Base-by-base conservation (phyloP, 116 monocot genomes). In the Papilionanthe hybrid region DNA sequence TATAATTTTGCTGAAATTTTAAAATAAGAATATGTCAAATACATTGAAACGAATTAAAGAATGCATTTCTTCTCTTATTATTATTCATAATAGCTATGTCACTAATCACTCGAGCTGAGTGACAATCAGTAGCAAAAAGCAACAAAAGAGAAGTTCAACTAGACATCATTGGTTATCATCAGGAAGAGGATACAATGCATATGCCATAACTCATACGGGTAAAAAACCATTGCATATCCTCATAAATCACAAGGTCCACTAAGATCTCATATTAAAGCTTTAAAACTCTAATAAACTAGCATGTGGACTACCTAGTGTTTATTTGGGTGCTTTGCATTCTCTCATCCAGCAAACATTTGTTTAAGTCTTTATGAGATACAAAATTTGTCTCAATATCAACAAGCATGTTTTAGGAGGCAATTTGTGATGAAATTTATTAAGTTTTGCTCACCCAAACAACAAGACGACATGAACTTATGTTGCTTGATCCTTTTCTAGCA, bases 1-100 rank as follows among this genome's bases (percentile, higher is more conserved):
- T 90, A 83, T 93, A 99, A 79, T 86, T 99, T 83, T 92, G 95
- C 95, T 87, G 87, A 55, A 79, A 87, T 11, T 79, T 55, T 47
- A n/a, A 50, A 75, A 75, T 47, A 28, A 48, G 17, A 53, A 20
- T 6, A 75, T 75, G 75, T 75, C 23, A 75, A 73, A 73, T 22
- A 43, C 44, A 73, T 43, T 29, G 45, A 18, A 73, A 69, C 28
- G 2, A 37, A 37, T 9, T 37, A 8, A 17, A 69, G 9, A 32
- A 73, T 12, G 8, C 44, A n/a, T 73, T 7, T 43, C 3, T 32
- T 69, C 15, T 69, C 15, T 37, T 17, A 30, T 30, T 69, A 23
- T 37, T 32, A 69, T 32, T 13, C 0, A 69, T 32, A 69, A 69
- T 1, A 69, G 18, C 12, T 15, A 17, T 37, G 27, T 69, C 37